phyloP scores from a whole-genome alignment of 371 early-diverging fungal genomes.

The Coemansia sp. region DNA sequence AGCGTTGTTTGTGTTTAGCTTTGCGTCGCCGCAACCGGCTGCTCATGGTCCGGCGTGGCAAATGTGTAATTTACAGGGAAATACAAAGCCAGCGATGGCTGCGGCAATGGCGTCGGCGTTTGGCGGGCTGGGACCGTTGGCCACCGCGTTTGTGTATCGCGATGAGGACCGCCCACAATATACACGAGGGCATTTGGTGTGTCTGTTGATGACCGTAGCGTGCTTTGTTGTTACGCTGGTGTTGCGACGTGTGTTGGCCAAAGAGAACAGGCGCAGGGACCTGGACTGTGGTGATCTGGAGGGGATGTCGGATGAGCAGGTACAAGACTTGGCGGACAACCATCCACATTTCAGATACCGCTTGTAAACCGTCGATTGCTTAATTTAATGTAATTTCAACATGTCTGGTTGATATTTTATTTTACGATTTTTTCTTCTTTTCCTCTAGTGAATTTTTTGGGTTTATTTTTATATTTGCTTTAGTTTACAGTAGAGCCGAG shows the following conservation, averaged over 20 bases:
- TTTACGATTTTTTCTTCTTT: background rate
- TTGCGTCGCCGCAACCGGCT: conserved; percentile 49
- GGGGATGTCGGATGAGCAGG: conserved; percentile 22
- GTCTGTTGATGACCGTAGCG: conserved; percentile 30
- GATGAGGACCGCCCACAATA: conserved; percentile 34
- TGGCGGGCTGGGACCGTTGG: conserved; percentile 46
- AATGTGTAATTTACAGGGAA: conserved; percentile 47
- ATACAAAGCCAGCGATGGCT: conserved; percentile 48
- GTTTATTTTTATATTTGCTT: background rate
- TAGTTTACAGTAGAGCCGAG: background rate
- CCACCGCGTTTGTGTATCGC: conserved; percentile 43
- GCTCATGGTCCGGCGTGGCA: conserved; percentile 47
- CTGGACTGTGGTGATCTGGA: conserved; percentile 6
- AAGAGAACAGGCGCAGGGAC: conserved; percentile 42
- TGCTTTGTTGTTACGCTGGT: conserved; percentile 21
- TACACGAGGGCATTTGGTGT: conserved; percentile 37
- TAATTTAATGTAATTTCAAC: background rate
- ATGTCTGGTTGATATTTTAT: background rate
- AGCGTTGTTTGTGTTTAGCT: conserved; percentile 43
- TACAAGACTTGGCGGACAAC: conserved; percentile 39
- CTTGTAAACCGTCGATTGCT: conserved; percentile 6
- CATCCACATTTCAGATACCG: conserved; percentile 50
- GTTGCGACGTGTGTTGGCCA: conserved; percentile 13
- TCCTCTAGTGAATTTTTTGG: background rate
- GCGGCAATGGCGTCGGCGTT: conserved; percentile 41